phyloP scores from a whole-genome alignment of 1,284 basidiomycete species.

The Polyporus tsugae region DNA sequence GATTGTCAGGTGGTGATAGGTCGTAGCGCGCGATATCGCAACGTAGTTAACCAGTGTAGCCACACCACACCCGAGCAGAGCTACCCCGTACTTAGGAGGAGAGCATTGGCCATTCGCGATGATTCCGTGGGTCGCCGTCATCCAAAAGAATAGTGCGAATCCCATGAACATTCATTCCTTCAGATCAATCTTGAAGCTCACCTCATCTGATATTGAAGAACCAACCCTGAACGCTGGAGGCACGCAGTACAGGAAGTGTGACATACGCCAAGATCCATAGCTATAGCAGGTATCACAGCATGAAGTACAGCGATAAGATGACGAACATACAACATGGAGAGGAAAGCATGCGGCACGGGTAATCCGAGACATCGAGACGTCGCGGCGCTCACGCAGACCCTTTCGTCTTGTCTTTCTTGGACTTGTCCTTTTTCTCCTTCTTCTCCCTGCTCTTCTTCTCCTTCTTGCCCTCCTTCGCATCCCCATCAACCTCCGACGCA shows the following conservation, averaged over 20 bases:
- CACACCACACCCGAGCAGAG: not conserved
- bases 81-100: not conserved
- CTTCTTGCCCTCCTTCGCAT: constrained; percentile 28
- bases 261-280: not conserved
- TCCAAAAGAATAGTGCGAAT: not conserved
- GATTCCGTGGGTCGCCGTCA: not conserved
- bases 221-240: not conserved
- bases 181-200: not conserved
- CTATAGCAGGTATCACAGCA: constrained; percentile 20
- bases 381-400: constrained; percentile 26
- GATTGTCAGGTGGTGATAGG: not conserved
- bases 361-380: not conserved
- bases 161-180: not conserved
- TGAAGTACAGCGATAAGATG: not conserved
- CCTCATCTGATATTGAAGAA: not conserved
- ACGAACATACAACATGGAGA: constrained; percentile 16
- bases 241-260: not conserved
- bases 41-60: not conserved
- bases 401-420: constrained; percentile 42
- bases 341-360: constrained; percentile 3
- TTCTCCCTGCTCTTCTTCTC: constrained; percentile 40
- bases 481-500: constrained; percentile 8
- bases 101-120: not conserved
- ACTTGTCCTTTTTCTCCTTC: constrained; percentile 34
- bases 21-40: not conserved